These are phyloP conservation scores for Viola pubescens DNA, from an alignment of 441 rosid genomes.

Conservation along the genomic window DNA sequence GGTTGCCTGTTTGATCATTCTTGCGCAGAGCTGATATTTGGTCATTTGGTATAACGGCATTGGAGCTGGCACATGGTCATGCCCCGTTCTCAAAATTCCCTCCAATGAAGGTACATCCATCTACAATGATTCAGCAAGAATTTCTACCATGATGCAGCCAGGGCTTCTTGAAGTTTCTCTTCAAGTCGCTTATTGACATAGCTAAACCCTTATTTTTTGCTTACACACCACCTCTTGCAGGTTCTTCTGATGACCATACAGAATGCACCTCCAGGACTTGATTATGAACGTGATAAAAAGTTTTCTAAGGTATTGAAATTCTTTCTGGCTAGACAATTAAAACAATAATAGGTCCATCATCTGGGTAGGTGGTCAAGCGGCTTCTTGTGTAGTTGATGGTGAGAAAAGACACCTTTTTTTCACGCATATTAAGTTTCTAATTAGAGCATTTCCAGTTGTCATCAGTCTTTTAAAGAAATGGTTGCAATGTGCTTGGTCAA, in stretches of 20 bases:
- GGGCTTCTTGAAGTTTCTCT: conserved; percentile 3
- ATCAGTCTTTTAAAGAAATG: conserved; percentile 99
- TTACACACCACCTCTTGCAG: conserved; percentile 29
- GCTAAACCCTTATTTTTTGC: conserved; percentile 4
- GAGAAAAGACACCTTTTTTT: conserved; percentile 12
- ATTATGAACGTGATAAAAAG: conserved; percentile 95
- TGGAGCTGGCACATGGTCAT: conserved; percentile 98
- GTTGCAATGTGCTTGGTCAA: conserved; percentile 99
- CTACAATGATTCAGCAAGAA: conserved; percentile 14
- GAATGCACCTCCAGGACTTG: conserved; percentile 98
- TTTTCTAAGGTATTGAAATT: conserved; percentile 90
- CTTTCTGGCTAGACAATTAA: conserved; percentile 43
- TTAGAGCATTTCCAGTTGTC: conserved; percentile 83
- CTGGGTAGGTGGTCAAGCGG: conserved; percentile 7
- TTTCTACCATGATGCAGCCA: conserved; percentile 3
- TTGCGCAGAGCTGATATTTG: conserved; percentile 91
- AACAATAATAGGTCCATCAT: not conserved
- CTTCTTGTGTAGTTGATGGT: conserved; percentile 6
- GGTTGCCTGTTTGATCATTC: conserved; percentile 15
- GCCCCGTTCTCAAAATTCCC: conserved; percentile 97
- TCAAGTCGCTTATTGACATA: conserved; percentile 3
- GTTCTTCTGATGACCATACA: conserved; percentile 98
- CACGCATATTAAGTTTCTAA: conserved; percentile 48
- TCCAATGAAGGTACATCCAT: conserved; percentile 84
- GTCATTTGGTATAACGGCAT: conserved; percentile 98